phyloP scores from a whole-genome alignment of 768 basidiomycete species.

The Neoboletus subvelutipes region DNA sequence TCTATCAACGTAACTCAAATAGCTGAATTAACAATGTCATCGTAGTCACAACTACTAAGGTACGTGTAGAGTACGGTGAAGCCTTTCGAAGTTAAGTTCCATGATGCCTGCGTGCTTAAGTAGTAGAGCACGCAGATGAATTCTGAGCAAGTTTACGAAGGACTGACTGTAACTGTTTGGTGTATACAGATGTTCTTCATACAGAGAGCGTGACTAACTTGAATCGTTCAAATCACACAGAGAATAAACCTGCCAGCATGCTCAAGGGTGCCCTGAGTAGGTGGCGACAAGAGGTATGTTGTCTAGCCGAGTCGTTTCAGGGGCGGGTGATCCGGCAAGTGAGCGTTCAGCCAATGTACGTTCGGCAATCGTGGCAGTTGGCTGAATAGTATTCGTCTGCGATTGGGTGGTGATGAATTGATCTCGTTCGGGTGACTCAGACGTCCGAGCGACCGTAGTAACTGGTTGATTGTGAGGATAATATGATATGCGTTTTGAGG shows the following conservation, averaged over 20 bases:
- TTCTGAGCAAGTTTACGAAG: slow-evolving; percentile 10
- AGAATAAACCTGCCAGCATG: not conserved
- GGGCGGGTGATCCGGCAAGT: slow-evolving; percentile 39
- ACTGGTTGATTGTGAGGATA: slow-evolving; percentile 82
- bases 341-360: slow-evolving; percentile 42
- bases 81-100: not conserved
- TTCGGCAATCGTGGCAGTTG: slow-evolving; percentile 44
- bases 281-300: slow-evolving; percentile 41
- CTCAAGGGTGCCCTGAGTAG: slow-evolving; percentile 18
- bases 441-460: slow-evolving; percentile 29
- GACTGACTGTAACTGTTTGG: slow-evolving; percentile 5
- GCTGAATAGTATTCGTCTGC: slow-evolving; percentile 40
- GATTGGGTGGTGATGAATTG: slow-evolving; percentile 32
- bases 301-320: slow-evolving; percentile 36
- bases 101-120: not conserved
- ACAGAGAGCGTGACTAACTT: not conserved
- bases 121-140: not conserved
- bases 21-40: not conserved
- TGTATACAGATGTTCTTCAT: slow-evolving; percentile 1
- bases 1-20: not conserved
- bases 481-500: slow-evolving; percentile 74
- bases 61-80: slow-evolving; percentile 18
- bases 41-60: slow-evolving; percentile 1
- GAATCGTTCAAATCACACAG: not conserved
- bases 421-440: slow-evolving; percentile 31